These are phyloP conservation scores for Pezicula radicicola DNA, from an alignment of 2,329 filamentous ascomycete genomes.

Conservation along the genomic window DNA sequence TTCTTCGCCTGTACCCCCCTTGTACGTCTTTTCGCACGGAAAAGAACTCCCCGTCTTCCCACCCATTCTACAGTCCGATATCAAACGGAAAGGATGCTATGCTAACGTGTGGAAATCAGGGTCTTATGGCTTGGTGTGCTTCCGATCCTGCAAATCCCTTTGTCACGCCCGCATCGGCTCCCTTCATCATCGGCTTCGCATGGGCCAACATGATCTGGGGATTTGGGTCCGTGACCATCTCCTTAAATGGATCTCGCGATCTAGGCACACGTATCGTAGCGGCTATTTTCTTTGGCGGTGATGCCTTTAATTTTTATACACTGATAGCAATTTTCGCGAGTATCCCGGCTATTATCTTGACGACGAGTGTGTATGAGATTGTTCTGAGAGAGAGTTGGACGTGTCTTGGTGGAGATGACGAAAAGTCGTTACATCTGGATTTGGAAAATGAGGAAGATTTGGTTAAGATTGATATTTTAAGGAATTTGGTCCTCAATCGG, in stretches of 20 bases:
- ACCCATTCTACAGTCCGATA: background rate
- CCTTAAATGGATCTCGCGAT: conserved; percentile 55
- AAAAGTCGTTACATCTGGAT: too few relatives aligned
- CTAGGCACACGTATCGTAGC: conserved; percentile 57
- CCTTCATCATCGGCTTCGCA: conserved; percentile 53
- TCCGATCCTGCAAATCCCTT: conserved; percentile 59
- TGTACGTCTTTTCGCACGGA: conserved; percentile 26
- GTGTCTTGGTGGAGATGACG: too few relatives aligned
- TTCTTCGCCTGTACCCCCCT: conserved; percentile 57
- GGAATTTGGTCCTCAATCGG: too few relatives aligned
- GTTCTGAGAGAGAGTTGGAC: conserved; percentile 49
- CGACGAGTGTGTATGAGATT: conserved; percentile 51
- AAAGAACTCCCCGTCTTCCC: too few relatives aligned
- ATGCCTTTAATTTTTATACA: conserved; percentile 47
- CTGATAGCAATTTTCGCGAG: conserved; percentile 55
- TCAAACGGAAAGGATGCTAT: too few relatives aligned
- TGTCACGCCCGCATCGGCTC: conserved; percentile 40
- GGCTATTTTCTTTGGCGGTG: conserved; percentile 53
- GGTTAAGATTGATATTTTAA: too few relatives aligned
- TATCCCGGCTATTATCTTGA: conserved; percentile 53
- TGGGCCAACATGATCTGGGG: conserved; percentile 47
- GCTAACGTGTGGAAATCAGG: too few relatives aligned
- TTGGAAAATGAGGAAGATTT: too few relatives aligned
- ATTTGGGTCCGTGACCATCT: conserved; percentile 51
- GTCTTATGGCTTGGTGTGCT: conserved; percentile 53